phyloP scores from a whole-genome alignment of 192 early-diverging fungal species.

The Backusella tuberculispora region DNA sequence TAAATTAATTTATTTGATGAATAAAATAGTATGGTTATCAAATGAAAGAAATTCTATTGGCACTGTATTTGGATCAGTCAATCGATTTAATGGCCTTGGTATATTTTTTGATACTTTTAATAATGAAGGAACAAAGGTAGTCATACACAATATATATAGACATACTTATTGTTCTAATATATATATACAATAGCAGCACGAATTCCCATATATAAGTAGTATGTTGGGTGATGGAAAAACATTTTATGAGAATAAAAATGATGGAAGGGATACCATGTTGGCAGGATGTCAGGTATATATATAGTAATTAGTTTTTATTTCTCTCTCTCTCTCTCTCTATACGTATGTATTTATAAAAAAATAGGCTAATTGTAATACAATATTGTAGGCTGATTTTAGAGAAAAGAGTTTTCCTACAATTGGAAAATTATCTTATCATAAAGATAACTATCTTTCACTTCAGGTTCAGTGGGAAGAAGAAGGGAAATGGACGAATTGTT shows the following conservation, averaged over 20 bases:
- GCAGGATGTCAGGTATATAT: constrained; percentile 67
- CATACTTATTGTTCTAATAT: background rate
- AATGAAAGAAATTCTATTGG: constrained; percentile 70
- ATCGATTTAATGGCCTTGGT: constrained; percentile 90
- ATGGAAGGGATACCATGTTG: constrained; percentile 73
- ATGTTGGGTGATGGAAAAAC: constrained; percentile 94
- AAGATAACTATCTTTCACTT: constrained; percentile 59
- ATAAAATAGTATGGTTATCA: constrained; percentile 75
- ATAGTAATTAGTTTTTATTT: too few species aligned
- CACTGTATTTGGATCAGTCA: constrained; percentile 87
- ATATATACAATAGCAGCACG: constrained; percentile 44
- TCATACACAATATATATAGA: background rate
- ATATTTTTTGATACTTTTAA: constrained; percentile 97
- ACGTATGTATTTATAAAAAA: too few species aligned
- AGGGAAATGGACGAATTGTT: constrained; percentile 84
- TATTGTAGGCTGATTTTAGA: constrained; percentile 70
- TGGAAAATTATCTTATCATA: constrained; percentile 76
- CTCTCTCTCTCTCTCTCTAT: too few species aligned
- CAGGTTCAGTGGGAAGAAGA: constrained; percentile 49
- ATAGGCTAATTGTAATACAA: background rate
- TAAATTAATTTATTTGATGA: background rate
- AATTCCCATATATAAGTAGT: constrained; percentile 89
- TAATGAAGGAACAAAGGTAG: constrained; percentile 67
- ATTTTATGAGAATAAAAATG: constrained; percentile 81
- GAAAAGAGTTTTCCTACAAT: constrained; percentile 61